phyloP scores from a whole-genome alignment of 192 early-diverging fungal species.

The Coemansia sp. region DNA sequence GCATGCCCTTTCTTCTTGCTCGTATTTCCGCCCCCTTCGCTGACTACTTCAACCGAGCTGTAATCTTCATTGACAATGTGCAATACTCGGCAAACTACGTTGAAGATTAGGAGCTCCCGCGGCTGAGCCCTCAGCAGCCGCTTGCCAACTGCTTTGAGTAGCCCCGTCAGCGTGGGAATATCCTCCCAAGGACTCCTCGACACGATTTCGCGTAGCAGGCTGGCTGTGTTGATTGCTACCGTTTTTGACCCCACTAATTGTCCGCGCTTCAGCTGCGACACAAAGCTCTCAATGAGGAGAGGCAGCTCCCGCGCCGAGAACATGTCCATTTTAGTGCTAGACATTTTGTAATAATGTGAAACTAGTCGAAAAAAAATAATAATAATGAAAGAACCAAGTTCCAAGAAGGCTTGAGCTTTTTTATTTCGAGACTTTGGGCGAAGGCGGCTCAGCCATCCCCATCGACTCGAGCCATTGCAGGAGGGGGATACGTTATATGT shows the following conservation, averaged over 20 bases:
- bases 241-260: conserved; percentile 67
- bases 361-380: not conserved
- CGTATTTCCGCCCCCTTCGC: not conserved
- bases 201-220: conserved; percentile 73
- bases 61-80: conserved; percentile 75
- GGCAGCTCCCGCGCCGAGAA: conserved; percentile 21
- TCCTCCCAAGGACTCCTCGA: conserved; percentile 72
- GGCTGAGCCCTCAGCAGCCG: conserved; percentile 76
- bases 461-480: not conserved
- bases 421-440: not conserved
- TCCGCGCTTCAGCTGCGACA: conserved; percentile 60
- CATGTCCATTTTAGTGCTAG: not conserved
- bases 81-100: conserved; percentile 81
- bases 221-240: conserved; percentile 70
- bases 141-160: conserved; percentile 69
- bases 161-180: conserved; percentile 57
- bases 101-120: conserved; percentile 78
- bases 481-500: not conserved
- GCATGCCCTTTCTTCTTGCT: not conserved
- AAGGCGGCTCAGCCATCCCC: not conserved
- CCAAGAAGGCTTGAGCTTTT: not conserved
- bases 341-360: not conserved
- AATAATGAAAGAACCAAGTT: not conserved
- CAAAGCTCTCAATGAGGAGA: conserved; percentile 50
- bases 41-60: conserved; percentile 19